phyloP scores from a whole-genome alignment of 2,329 filamentous ascomycete species.

The Graphilbum sp. region DNA sequence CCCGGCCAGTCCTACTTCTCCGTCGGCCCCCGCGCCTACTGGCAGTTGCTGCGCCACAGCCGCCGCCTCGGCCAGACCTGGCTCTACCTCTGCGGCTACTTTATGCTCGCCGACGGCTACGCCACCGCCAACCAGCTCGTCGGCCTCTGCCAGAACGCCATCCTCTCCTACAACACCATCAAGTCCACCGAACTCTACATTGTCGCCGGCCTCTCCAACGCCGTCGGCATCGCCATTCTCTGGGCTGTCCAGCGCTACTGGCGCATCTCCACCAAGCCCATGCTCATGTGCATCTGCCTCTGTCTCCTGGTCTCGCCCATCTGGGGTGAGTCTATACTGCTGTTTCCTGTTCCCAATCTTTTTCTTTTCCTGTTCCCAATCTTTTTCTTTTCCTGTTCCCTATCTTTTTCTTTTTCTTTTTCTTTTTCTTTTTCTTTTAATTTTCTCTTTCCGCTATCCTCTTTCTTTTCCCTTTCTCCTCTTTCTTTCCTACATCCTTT shows the following conservation, averaged over 20 bases:
- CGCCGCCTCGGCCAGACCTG: conserved; percentile 1
- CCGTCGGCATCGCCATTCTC: conserved; percentile 1
- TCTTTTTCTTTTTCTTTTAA: too few relatives aligned
- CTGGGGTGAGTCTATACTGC: conserved; percentile 1
- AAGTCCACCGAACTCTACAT: conserved; percentile 1
- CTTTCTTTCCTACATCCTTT: too few relatives aligned
- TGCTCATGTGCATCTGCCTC: conserved; percentile 1
- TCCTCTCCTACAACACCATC: conserved; percentile 1
- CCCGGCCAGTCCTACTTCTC: neutral
- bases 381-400: too few relatives aligned
- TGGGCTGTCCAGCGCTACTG: conserved; percentile 1
- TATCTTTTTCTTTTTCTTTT: too few relatives aligned
- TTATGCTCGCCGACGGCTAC: conserved; percentile 1
- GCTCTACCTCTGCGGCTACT: neutral
- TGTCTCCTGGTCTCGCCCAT: neutral
- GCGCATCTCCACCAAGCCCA: conserved; percentile 1
- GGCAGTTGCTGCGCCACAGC: neutral
- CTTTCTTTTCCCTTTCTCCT: too few relatives aligned
- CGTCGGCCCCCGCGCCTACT: conserved; percentile 1
- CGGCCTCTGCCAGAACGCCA: conserved; percentile 1
- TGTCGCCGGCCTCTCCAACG: conserved; percentile 1
- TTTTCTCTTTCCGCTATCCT: too few relatives aligned
- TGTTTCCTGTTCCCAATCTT: too few relatives aligned
- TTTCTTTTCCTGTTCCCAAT: neutral
- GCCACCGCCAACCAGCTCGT: conserved; percentile 1